Evolutionary conservation across 495 filamentous ascomycete species (phyloP).

Genomic region (Hypoxylon intermedium): DNA sequence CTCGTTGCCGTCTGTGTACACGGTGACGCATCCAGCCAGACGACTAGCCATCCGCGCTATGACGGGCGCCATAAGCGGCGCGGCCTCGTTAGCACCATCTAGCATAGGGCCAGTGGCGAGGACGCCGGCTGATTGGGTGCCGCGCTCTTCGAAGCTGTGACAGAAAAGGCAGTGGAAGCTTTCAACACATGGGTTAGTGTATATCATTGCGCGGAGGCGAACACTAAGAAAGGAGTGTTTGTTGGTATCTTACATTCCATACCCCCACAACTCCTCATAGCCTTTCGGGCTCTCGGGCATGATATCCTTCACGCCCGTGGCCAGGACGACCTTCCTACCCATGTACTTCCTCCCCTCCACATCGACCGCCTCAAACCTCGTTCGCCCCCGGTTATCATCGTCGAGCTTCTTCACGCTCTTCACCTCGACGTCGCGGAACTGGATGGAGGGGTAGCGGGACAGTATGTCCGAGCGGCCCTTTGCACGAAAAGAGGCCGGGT

Average conservation of each 20-base stretch:
- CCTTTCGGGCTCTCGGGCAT: slow-evolving; percentile 42
- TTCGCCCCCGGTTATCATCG: slow-evolving; percentile 7
- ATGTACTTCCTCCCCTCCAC: slow-evolving; percentile 38
- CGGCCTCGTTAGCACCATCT: neutral
- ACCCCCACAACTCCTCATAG: slow-evolving; percentile 51
- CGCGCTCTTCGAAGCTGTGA: slow-evolving; percentile 44
- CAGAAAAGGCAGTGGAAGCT: slow-evolving; percentile 47
- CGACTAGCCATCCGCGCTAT: slow-evolving; percentile 32
- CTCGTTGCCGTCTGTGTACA: slow-evolving; percentile 41
- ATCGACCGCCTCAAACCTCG: slow-evolving; percentile 47
- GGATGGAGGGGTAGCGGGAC: slow-evolving; percentile 47
- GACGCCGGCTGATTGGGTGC: slow-evolving; percentile 33
- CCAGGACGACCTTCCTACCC: slow-evolving; percentile 59
- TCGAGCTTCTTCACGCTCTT: slow-evolving; percentile 38
- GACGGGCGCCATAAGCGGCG: slow-evolving; percentile 23
- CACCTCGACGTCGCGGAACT: slow-evolving; percentile 48
- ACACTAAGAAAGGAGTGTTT: neutral
- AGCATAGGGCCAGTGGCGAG: slow-evolving; percentile 33
- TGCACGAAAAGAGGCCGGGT: slow-evolving; percentile 51
- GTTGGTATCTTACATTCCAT: slow-evolving; percentile 48
- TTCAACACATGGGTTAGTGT: neutral
- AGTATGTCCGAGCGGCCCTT: slow-evolving; percentile 46
- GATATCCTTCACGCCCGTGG: slow-evolving; percentile 54
- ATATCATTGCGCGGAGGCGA: neutral
- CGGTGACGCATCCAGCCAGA: slow-evolving; percentile 25